These are phyloP conservation scores for Cyberlindnera bimundalis DNA, from an alignment of 805 yeast genomes.

Conservation along the genomic window DNA sequence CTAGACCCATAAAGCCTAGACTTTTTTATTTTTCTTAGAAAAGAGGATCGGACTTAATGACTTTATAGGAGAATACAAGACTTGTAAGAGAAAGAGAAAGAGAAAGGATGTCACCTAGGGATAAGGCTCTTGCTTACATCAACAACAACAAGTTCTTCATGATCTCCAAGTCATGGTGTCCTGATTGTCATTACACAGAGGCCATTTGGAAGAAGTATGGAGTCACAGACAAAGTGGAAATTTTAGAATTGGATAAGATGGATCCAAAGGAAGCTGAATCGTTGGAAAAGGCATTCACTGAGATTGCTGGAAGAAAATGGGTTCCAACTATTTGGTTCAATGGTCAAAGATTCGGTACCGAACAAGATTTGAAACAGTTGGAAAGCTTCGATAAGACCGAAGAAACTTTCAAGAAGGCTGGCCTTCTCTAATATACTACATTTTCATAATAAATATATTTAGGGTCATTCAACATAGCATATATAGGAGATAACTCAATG, in stretches of 20 bases:
- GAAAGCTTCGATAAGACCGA: conserved; percentile 26
- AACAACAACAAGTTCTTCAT: conserved; percentile 46
- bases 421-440: conserved; percentile 14
- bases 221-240: conserved; percentile 44
- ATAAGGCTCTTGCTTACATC: conserved; percentile 45
- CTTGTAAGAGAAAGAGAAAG: too few relatives aligned
- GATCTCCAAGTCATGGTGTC: conserved; percentile 75
- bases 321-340: conserved; percentile 66
- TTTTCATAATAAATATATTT: too few relatives aligned
- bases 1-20: too few relatives aligned
- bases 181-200: conserved; percentile 67
- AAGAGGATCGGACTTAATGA: too few relatives aligned
- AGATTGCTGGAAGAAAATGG: conserved; percentile 58
- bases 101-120: conserved; percentile 6
- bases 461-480: too few relatives aligned
- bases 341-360: conserved; percentile 58
- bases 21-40: too few relatives aligned
- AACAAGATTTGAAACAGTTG: conserved; percentile 38
- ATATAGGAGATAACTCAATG: conserved; percentile 5
- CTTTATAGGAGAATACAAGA: too few relatives aligned
- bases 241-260: conserved; percentile 61
- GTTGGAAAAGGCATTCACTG: conserved; percentile 54
- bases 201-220: conserved; percentile 50
- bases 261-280: conserved; percentile 46
- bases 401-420: conserved; percentile 21